Conservation (phyloP, 2,329 filamentous ascomycete genomes). For the Talaromyces sp. region DNA sequence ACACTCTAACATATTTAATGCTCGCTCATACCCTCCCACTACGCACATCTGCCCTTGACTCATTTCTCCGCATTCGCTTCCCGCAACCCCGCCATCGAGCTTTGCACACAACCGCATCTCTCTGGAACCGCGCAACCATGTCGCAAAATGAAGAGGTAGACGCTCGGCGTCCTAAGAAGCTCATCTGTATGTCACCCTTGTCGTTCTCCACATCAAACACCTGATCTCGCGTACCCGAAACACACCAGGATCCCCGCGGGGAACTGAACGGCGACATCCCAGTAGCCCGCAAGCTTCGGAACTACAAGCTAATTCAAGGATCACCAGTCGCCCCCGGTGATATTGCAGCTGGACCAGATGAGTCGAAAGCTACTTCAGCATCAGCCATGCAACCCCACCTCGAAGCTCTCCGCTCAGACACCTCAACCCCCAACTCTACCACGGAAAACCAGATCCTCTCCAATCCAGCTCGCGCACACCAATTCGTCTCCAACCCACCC, state of each 20-base stretch:
- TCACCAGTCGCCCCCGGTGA: conserved; percentile 48
- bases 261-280: not conserved
- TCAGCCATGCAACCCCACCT: conserved; percentile 9
- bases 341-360: conserved; percentile 31
- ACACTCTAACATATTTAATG: conserved; percentile 1
- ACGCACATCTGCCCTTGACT: conserved; percentile 4
- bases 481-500: conserved; percentile 47
- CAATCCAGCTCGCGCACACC: conserved; percentile 45
- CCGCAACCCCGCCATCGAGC: conserved; percentile 16
- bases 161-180: conserved; percentile 41
- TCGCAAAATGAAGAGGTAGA: conserved; percentile 13
- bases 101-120: not conserved
- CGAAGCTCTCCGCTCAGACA: conserved; percentile 33
- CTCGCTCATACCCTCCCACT: conserved; percentile 1
- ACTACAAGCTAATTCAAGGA: conserved; percentile 13
- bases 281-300: not conserved
- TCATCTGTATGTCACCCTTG: conserved; percentile 39
- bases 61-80: conserved; percentile 16
- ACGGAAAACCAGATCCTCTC: conserved; percentile 38
- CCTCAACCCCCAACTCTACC: conserved; percentile 40
- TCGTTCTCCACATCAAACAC: not conserved
- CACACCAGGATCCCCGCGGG: conserved; percentile 3
- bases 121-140: conserved; percentile 10
- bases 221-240: not conserved
- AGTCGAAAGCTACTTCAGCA: conserved; percentile 18